These are phyloP conservation scores for Cladosporium austrohemisphaericum DNA, from an alignment of 2,329 filamentous ascomycete genomes.

Conservation along the genomic window DNA sequence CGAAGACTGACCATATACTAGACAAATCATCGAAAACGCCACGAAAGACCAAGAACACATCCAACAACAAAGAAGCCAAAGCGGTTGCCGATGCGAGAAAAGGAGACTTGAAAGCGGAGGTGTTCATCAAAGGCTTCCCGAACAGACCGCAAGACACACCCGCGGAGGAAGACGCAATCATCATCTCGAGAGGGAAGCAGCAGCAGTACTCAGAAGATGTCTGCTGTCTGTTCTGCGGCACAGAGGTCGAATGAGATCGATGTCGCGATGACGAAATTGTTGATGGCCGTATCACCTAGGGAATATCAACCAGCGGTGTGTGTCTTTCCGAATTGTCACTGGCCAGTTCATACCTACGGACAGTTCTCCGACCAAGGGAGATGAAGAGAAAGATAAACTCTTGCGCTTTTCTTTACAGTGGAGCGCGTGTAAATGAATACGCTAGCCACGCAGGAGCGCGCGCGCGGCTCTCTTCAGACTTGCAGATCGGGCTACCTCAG, in stretches of 20 bases:
- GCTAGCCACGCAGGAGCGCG: neutral
- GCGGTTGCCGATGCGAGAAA: conserved; percentile 14
- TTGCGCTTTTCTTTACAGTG: neutral
- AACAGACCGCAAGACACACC: conserved; percentile 14
- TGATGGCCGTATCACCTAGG: conserved; percentile 1
- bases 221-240: conserved; percentile 28
- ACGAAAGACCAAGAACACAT: conserved; percentile 21
- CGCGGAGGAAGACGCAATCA: conserved; percentile 25
- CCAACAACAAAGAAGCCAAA: conserved; percentile 9
- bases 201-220: conserved; percentile 24
- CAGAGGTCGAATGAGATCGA: conserved; percentile 9
- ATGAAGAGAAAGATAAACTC: neutral
- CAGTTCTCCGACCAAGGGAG: neutral
- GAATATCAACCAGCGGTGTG: neutral
- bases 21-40: conserved; percentile 16
- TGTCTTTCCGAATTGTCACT: neutral
- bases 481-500: conserved; percentile 2
- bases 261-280: neutral
- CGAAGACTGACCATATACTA: conserved; percentile 7
- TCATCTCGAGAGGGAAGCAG: conserved; percentile 25
- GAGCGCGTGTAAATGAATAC: neutral
- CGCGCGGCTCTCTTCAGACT: conserved; percentile 4
- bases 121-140: conserved; percentile 27
- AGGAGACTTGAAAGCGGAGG: conserved; percentile 20
- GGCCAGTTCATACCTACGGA: neutral